Conservation (phyloP, 2,329 filamentous ascomycete genomes). For the Taxawa tesnikishii region DNA sequence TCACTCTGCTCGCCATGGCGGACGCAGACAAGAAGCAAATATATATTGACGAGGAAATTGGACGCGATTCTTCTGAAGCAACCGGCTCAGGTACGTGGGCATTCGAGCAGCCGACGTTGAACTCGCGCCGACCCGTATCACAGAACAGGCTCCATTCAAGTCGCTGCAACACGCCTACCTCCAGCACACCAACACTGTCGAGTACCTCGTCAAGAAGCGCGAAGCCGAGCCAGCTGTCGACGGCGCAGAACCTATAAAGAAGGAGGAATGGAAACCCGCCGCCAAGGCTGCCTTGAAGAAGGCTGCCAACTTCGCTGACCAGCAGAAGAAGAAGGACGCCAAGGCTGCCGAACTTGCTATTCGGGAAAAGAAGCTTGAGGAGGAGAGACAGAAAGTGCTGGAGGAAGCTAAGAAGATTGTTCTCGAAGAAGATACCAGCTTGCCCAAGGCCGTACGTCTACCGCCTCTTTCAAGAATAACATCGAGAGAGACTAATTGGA, state of each 20-base stretch:
- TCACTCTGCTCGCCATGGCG: no score
- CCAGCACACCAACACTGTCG: constrained; percentile 49
- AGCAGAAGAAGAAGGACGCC: constrained; percentile 71
- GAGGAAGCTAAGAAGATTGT: constrained; percentile 75
- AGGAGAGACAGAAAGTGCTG: constrained; percentile 56
- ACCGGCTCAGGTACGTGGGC: no score
- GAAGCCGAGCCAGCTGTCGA: constrained; percentile 47
- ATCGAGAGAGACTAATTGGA: no score
- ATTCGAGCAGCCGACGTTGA: no score
- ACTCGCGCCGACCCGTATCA: no score
- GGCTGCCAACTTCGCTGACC: constrained; percentile 59
- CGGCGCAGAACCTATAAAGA: constrained; percentile 51
- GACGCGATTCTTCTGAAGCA: constrained; percentile 47
- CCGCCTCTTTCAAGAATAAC: no score
- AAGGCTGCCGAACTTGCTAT: constrained; percentile 64
- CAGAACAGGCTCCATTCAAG: constrained; percentile 68
- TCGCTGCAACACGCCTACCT: constrained; percentile 66
- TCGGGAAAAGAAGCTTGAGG: constrained; percentile 59
- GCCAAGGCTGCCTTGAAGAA: constrained; percentile 82
- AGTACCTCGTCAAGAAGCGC: constrained; percentile 59
- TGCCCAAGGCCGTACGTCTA: constrained; percentile 63
- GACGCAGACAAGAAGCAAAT: constrained; percentile 30
- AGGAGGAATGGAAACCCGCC: constrained; percentile 65
- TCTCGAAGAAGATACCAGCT: constrained; percentile 54
- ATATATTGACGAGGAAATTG: constrained; percentile 73